phyloP scores from a whole-genome alignment of 2,329 filamentous ascomycete genomes.

The Pseudogymnoascus sp. region DNA sequence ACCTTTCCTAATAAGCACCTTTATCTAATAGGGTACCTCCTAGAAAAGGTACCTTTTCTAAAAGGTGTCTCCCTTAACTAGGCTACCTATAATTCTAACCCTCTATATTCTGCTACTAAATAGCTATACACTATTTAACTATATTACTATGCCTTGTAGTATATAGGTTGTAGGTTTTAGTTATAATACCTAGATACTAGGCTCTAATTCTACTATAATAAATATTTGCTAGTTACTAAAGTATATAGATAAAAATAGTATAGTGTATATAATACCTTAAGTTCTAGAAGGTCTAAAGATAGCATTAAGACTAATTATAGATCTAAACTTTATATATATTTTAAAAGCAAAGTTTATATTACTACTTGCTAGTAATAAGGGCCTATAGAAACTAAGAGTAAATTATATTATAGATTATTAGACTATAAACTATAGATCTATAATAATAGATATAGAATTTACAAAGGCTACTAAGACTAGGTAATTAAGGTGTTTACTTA shows the following conservation, averaged over 20 bases:
- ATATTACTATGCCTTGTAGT: too few relatives aligned
- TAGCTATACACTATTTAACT: too few relatives aligned
- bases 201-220: constrained; percentile 39
- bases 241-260: constrained; percentile 18
- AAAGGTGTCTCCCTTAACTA: too few relatives aligned
- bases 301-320: constrained; percentile 14
- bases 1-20: too few relatives aligned
- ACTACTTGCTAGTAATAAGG: constrained; percentile 19
- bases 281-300: constrained; percentile 13
- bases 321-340: constrained; percentile 24
- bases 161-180: too few relatives aligned
- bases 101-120: too few relatives aligned
- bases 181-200: constrained; percentile 51
- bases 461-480: not conserved
- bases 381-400: constrained; percentile 22
- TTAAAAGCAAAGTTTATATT: constrained; percentile 20
- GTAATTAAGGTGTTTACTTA: not conserved
- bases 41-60: too few relatives aligned
- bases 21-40: too few relatives aligned
- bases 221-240: constrained; percentile 25
- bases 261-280: constrained; percentile 16
- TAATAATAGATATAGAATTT: constrained; percentile 19
- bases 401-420: constrained; percentile 27
- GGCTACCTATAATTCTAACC: too few relatives aligned
- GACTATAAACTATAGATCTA: constrained; percentile 21